phyloP scores from a whole-genome alignment of 2,329 filamentous ascomycete species.

The Dactylellina sp. region DNA sequence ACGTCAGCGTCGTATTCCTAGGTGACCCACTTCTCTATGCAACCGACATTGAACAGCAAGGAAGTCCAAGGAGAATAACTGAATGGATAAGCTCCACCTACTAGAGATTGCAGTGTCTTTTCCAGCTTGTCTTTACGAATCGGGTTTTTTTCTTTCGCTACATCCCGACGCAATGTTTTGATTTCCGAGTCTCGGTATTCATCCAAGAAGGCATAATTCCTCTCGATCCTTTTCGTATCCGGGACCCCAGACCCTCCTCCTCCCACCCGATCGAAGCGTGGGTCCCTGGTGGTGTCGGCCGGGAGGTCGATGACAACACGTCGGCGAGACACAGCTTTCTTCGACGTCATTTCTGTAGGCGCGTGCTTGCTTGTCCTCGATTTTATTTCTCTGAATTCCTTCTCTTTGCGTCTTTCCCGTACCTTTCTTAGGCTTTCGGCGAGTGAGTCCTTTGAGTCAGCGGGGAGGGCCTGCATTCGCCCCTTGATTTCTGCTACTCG shows the following conservation, averaged over 20 bases:
- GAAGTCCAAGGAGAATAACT: background rate
- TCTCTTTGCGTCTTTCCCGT: conserved; percentile 36
- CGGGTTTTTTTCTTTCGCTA: conserved; percentile 76
- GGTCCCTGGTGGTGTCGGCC: conserved; percentile 75
- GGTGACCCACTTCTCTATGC: conserved; percentile 20
- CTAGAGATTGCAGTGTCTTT: conserved; percentile 78
- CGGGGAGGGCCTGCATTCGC: conserved; percentile 39
- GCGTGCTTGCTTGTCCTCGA: conserved; percentile 83
- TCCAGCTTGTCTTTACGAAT: conserved; percentile 77
- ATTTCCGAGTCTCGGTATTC: conserved; percentile 89
- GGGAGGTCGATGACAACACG: conserved; percentile 75
- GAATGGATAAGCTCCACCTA: conserved; percentile 43
- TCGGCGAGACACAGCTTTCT: conserved; percentile 82
- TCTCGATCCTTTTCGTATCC: conserved; percentile 72
- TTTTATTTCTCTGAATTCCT: conserved; percentile 24
- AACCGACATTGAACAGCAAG: conserved; percentile 19
- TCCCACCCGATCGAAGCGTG: conserved; percentile 81
- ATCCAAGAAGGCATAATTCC: conserved; percentile 87
- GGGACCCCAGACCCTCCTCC: conserved; percentile 68
- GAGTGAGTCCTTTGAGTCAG: conserved; percentile 43
- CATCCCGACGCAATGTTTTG: conserved; percentile 74
- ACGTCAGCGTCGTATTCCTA: conserved; percentile 49
- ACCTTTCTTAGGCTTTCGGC: conserved; percentile 48
- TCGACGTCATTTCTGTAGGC: conserved; percentile 83
- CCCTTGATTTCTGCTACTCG: conserved; percentile 47